phyloP scores from a whole-genome alignment of 148 eudicot species.

The Camellia japonica region DNA sequence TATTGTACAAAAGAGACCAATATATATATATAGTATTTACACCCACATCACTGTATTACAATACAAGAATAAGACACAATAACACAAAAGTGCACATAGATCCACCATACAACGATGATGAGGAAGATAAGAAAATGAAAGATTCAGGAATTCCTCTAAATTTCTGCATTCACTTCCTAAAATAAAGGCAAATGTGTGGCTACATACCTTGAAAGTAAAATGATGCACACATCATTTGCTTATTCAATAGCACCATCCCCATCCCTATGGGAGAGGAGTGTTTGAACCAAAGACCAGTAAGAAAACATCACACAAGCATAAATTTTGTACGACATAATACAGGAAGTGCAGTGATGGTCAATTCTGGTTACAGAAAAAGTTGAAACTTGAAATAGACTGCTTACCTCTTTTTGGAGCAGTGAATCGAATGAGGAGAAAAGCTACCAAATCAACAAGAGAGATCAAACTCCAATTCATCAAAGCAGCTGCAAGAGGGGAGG shows the following conservation, averaged over 20 bases:
- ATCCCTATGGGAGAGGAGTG: background rate
- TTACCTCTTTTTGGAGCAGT: conserved; percentile 65
- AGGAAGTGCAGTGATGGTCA: background rate
- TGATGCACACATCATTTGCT: background rate
- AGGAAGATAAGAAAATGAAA: background rate
- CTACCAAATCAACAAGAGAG: conserved; percentile 65
- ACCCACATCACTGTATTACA: background rate
- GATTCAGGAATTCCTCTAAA: background rate
- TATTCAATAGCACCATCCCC: background rate
- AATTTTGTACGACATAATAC: background rate
- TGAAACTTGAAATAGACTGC: background rate
- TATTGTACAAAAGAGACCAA: background rate
- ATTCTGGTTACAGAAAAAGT: background rate
- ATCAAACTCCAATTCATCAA: conserved; percentile 81
- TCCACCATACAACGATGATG: background rate
- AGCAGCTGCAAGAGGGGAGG: conserved; percentile 60
- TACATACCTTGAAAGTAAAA: background rate
- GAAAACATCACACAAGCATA: background rate
- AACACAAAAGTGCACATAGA: background rate
- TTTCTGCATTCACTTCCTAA: background rate
- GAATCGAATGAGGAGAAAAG: conserved; percentile 61
- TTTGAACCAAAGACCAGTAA: background rate
- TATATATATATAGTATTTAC: no score
- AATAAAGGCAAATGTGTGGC: background rate
- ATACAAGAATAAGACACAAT: background rate